Evolutionary conservation across 331 rosid species (phyloP), one percentile per base, ranked within the genome.

Genomic region (Acacia pycnantha): DNA sequence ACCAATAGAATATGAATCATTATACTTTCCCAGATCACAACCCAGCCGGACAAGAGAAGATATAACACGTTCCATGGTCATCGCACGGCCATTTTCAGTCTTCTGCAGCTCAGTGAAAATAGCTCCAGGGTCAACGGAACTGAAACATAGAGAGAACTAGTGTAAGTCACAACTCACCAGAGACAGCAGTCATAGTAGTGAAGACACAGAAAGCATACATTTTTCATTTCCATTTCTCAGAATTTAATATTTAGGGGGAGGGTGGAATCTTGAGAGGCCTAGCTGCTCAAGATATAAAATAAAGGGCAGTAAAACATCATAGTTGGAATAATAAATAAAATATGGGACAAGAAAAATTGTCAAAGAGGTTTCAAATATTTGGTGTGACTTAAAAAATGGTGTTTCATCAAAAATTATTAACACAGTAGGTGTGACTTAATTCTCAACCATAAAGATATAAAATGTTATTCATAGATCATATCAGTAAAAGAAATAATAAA

Each of bases 81-180:
- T 82, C 48, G 85, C 85, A 50, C 91, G 90, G 37, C 97, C 97
- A 44, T 75, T 81, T 89, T 90, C 97, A 74, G 88, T 92, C 84
- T 95, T 90, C 24, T 88, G 84, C 58, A 93, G 97, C 91, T 92
- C 99, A 24, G 88, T 83, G 73, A 78, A 89, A 83, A 92, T 90
- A 44, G 82, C 77, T 89, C 85, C 79, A 93, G 77, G 4, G 93
- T 82, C 75, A 91, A 54, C 41, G 98, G 94, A 82, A 73, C 99
- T 95, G 92, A 71, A 90, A 93, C 71, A 82, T 15, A 76, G 5
- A 73, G 71, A 66, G 76, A 50, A 29, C 73, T 51, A 41, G 37
- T 14, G 77, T 84, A 67, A 70, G 77, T 78, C 84, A 74, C n/a
- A 22, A 21, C 66, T 62, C 29, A 71, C 70, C 51, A 76, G 48